phyloP scores from a whole-genome alignment of 805 yeast species.

The Huiozyma sinensis region DNA sequence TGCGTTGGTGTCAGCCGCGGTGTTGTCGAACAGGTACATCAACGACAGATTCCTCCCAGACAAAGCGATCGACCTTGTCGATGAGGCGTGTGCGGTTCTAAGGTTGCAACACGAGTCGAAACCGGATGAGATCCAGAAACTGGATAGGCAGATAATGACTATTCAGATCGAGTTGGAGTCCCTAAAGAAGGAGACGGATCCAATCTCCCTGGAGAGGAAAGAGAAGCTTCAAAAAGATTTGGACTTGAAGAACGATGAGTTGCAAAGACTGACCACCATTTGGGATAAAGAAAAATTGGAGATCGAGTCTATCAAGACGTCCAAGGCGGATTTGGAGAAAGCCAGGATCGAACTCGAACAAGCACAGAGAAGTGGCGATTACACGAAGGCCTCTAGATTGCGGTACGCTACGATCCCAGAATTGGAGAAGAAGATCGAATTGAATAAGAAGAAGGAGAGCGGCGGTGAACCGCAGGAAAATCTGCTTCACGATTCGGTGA shows the following conservation, averaged over 20 bases:
- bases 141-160: constrained; percentile 85
- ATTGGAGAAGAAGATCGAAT: constrained; percentile 50
- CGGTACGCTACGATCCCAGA: constrained; percentile 83
- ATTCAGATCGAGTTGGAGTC: constrained; percentile 93
- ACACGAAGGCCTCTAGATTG: constrained; percentile 78
- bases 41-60: constrained; percentile 90
- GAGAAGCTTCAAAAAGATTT: constrained; percentile 63
- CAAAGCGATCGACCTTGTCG: constrained; percentile 92
- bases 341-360: constrained; percentile 77
- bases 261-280: constrained; percentile 58
- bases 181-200: constrained; percentile 83
- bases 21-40: constrained; percentile 78
- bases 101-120: constrained; percentile 93
- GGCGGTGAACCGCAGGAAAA: constrained; percentile 24
- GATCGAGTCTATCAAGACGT: constrained; percentile 65
- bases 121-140: constrained; percentile 84
- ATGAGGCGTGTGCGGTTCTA: constrained; percentile 93
- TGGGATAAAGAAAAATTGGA: constrained; percentile 81
- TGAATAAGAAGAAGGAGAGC: constrained; percentile 30
- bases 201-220: constrained; percentile 67
- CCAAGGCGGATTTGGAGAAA: constrained; percentile 74
- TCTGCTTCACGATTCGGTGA: constrained; percentile 70
- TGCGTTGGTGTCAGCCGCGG: constrained; percentile 89
- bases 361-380: constrained; percentile 75
- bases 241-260: constrained; percentile 50